These are phyloP conservation scores for Suillus hirtellus DNA, from an alignment of 768 basidiomycete genomes.

Conservation along the genomic window DNA sequence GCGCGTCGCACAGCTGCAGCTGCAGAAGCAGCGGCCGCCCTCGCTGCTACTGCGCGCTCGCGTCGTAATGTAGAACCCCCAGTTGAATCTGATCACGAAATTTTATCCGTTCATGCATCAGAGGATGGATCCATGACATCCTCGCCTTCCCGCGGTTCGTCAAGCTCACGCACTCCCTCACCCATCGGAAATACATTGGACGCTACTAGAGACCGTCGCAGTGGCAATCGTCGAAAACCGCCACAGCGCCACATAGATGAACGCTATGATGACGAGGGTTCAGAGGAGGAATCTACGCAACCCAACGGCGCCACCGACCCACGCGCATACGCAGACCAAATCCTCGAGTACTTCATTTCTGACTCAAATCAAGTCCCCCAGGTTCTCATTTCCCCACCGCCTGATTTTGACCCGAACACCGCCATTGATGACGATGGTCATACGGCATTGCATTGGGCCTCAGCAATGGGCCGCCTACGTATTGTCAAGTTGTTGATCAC, in stretches of 20 bases:
- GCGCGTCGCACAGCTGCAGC: slow-evolving; percentile 26
- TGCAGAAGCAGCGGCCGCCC: slow-evolving; percentile 19
- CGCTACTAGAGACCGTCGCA: slow-evolving; percentile 27
- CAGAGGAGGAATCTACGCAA: slow-evolving; percentile 39
- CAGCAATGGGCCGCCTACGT: slow-evolving; percentile 96
- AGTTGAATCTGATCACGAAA: slow-evolving; percentile 64
- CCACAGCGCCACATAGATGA: slow-evolving; percentile 49
- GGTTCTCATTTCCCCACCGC: slow-evolving; percentile 82
- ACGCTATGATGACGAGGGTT: slow-evolving; percentile 45
- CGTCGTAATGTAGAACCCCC: slow-evolving; percentile 50
- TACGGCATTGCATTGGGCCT: slow-evolving; percentile 97
- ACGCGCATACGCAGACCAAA: slow-evolving; percentile 88
- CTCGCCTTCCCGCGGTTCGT: slow-evolving; percentile 82
- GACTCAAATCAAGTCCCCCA: slow-evolving; percentile 91
- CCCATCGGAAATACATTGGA: slow-evolving; percentile 58
- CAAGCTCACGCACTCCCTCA: slow-evolving; percentile 92
- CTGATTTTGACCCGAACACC: slow-evolving; percentile 93
- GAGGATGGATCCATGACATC: slow-evolving; percentile 90
- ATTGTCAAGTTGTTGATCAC: slow-evolving; percentile 93
- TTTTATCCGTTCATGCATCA: slow-evolving; percentile 69
- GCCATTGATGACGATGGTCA: slow-evolving; percentile 98
- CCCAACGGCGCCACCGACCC: slow-evolving; percentile 52
- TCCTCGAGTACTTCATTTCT: slow-evolving; percentile 98
- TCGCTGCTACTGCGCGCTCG: slow-evolving; percentile 58
- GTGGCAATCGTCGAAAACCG: slow-evolving; percentile 46